Evolutionary conservation across 108 stramenopile species (phyloP).

Genomic region (Conticribra weissflogii): DNA sequence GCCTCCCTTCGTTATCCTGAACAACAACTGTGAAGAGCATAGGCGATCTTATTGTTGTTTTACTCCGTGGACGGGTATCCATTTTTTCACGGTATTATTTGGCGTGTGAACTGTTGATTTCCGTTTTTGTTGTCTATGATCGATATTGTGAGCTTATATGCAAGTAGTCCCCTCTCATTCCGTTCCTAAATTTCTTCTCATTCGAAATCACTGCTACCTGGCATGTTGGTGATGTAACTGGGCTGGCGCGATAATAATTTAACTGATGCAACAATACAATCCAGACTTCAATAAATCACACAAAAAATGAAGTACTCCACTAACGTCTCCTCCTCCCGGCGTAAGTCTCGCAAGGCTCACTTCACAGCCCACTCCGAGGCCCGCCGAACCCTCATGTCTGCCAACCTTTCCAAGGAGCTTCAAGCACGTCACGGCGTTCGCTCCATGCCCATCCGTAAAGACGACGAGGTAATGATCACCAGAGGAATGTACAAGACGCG

Average conservation of each 20-base stretch:
- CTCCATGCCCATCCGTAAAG: constrained; percentile 98
- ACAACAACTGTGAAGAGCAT: too few relatives aligned
- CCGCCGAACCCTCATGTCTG: constrained; percentile 94
- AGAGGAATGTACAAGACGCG: constrained; percentile 96
- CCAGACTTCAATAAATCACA: background rate
- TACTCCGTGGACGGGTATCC: too few relatives aligned
- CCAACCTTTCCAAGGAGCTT: constrained; percentile 98
- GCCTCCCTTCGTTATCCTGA: background rate
- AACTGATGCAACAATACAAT: background rate
- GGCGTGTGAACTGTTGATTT: too few relatives aligned
- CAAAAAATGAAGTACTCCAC: constrained; percentile 86
- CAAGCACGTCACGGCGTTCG: constrained; percentile 97
- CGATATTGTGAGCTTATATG: too few relatives aligned
- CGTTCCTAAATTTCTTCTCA: too few relatives aligned
- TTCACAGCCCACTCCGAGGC: constrained; percentile 94
- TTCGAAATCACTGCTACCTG: too few relatives aligned
- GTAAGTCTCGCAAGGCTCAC: constrained; percentile 99
- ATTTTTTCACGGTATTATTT: too few relatives aligned
- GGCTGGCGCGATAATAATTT: background rate
- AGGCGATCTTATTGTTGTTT: too few relatives aligned
- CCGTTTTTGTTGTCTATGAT: too few relatives aligned
- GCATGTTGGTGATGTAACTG: too few relatives aligned
- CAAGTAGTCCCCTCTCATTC: too few relatives aligned
- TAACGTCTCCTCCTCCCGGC: constrained; percentile 90
- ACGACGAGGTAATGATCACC: constrained; percentile 97